Conservation (phyloP, 306 rosid species). For the Acacia crassicarpa region DNA sequence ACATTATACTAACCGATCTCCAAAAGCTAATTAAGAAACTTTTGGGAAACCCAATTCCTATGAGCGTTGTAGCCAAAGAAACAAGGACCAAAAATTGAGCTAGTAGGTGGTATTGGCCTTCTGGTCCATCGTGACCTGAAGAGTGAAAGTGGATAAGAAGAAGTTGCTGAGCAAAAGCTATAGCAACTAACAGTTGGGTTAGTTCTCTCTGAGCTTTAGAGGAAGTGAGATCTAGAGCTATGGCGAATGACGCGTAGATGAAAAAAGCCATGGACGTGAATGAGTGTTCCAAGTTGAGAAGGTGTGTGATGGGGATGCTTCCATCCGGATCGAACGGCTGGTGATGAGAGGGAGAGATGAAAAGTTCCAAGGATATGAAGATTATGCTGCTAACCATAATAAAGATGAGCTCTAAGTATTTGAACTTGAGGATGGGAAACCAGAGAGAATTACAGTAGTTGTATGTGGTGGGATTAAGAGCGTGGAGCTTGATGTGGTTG, state of each 20-base stretch:
- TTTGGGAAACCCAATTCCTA: slow-evolving; percentile 51
- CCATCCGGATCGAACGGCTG: slow-evolving; percentile 71
- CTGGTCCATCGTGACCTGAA: slow-evolving; percentile 74
- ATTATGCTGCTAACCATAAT: slow-evolving; percentile 54
- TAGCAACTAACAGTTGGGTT: slow-evolving; percentile 57
- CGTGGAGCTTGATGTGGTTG: slow-evolving; percentile 71
- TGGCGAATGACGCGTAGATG: slow-evolving; percentile 48
- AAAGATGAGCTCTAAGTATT: slow-evolving; percentile 56
- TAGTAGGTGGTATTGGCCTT: slow-evolving; percentile 78
- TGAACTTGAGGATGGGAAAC: slow-evolving; percentile 62
- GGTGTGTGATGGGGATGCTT: slow-evolving; percentile 82
- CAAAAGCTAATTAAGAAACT: slow-evolving; percentile 66
- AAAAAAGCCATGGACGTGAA: slow-evolving; percentile 60
- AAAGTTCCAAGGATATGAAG: slow-evolving; percentile 76
- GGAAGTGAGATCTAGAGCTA: slow-evolving; percentile 48
- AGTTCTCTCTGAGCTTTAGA: slow-evolving; percentile 15
- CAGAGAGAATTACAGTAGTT: slow-evolving; percentile 44
- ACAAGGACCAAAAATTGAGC: slow-evolving; percentile 48
- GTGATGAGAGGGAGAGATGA: slow-evolving; percentile 65
- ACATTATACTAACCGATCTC: slow-evolving; percentile 55
- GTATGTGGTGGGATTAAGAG: slow-evolving; percentile 42
- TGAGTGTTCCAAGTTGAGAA: slow-evolving; percentile 82
- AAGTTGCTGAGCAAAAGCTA: slow-evolving; percentile 71
- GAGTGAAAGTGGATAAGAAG: slow-evolving; percentile 78
- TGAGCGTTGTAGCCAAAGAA: slow-evolving; percentile 48